Conservation (phyloP, 805 yeast genomes). For the Jamesozyma rosinii region DNA sequence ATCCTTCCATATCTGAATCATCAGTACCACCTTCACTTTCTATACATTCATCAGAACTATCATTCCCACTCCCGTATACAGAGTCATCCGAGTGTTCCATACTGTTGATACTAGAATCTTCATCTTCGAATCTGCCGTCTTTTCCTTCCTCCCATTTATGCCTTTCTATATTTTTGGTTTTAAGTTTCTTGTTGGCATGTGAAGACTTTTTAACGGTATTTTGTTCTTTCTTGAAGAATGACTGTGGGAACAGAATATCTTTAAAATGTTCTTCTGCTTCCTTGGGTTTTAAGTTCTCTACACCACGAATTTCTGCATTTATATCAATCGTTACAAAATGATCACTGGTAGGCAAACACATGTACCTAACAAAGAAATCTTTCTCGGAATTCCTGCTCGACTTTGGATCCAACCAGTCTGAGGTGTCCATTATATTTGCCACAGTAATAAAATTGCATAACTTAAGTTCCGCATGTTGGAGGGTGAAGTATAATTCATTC, state of each 20-base stretch:
- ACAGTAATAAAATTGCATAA: constrained; percentile 35
- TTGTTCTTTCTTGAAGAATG: not conserved
- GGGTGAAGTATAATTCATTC: constrained; percentile 47
- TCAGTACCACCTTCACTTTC: constrained; percentile 5
- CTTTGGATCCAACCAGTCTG: constrained; percentile 18
- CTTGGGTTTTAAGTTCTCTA: constrained; percentile 8
- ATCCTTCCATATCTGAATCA: constrained; percentile 3
- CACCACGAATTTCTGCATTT: constrained; percentile 3
- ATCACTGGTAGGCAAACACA: constrained; percentile 14
- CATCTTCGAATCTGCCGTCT: not conserved
- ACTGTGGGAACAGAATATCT: constrained; percentile 7
- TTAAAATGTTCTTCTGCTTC: constrained; percentile 14
- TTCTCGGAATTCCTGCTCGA: not conserved
- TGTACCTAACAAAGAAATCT: constrained; percentile 12
- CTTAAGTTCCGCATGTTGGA: constrained; percentile 35
- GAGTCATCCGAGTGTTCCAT: not conserved
- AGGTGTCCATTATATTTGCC: constrained; percentile 35
- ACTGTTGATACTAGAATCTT: not conserved
- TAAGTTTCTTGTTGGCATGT: not conserved
- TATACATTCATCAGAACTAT: constrained; percentile 2
- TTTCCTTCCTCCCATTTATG: not conserved
- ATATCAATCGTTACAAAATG: constrained; percentile 11
- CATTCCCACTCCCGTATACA: constrained; percentile 2
- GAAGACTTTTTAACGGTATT: not conserved
- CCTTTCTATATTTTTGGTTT: not conserved